A percentile compares a stretch with the other conserved stretches of the same genome.
phyloP scores from a whole-genome alignment of 306 rosid genomes.

The Lotus japonicus region DNA sequence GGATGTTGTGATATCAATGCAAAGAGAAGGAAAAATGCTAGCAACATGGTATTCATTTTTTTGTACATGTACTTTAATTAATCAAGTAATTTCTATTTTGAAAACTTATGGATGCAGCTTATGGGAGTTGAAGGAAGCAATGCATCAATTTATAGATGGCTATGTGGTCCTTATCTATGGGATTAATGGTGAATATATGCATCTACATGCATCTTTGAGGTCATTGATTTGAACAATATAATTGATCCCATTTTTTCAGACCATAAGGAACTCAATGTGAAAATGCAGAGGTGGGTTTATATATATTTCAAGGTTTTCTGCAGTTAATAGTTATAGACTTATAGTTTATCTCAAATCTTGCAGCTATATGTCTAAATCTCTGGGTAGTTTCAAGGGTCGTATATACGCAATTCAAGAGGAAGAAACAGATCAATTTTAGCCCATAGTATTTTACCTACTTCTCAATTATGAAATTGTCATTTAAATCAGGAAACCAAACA shows the following conservation, averaged over 20 bases:
- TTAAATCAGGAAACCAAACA: not conserved
- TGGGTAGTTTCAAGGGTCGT: not conserved
- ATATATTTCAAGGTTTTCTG: not conserved
- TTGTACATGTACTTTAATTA: not conserved
- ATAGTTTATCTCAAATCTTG: too few relatives aligned
- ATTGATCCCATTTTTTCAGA: not conserved
- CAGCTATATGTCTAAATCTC: not conserved
- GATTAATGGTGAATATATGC: not conserved
- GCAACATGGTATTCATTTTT: not conserved
- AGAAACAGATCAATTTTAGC: not conserved
- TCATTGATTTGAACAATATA: not conserved
- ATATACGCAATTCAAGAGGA: too few relatives aligned
- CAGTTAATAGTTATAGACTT: not conserved
- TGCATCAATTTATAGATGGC: not conserved
- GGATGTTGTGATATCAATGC: slow-evolving; percentile 13
- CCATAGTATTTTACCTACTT: not conserved
- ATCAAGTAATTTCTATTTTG: not conserved
- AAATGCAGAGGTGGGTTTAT: not conserved
- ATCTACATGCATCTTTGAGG: not conserved
- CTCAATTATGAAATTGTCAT: not conserved
- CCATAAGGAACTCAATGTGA: not conserved
- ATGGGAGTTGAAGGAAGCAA: not conserved
- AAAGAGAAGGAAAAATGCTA: slow-evolving; percentile 15
- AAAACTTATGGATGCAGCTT: not conserved
- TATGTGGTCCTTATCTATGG: not conserved